Percentiles rank a stretch among this genome's conserved stretches.
Evolutionary conservation across 78 protist species (phyloP).

Genomic region (Speleostelium caveatum): DNA sequence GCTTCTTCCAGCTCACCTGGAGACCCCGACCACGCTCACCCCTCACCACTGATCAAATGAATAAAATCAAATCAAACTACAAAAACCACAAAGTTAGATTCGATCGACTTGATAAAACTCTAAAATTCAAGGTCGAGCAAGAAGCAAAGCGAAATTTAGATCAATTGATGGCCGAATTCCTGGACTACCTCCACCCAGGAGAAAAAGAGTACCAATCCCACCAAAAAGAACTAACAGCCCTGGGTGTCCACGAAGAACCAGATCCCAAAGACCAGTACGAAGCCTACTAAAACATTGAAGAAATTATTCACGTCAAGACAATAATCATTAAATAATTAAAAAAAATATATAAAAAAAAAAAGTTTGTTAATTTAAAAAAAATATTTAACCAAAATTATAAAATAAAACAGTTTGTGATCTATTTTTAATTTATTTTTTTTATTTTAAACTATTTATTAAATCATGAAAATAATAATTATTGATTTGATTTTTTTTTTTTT

Average conservation of each 20-base stretch:
- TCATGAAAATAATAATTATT: no score
- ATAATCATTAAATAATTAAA: no score
- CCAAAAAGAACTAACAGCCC: background rate
- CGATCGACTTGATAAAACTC: constrained; percentile 21
- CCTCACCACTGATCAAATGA: constrained; percentile 81
- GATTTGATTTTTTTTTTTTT: no score
- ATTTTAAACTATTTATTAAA: no score
- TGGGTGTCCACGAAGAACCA: constrained; percentile 25
- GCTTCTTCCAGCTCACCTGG: constrained; percentile 93
- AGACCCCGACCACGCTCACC: constrained; percentile 93
- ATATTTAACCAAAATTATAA: no score
- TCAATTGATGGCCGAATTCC: constrained; percentile 33
- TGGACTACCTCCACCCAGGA: constrained; percentile 18
- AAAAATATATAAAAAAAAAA: background rate
- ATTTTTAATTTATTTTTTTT: no score
- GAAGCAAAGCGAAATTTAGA: constrained; percentile 7
- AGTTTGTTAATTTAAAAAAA: no score
- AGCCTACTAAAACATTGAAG: constrained; percentile 27
- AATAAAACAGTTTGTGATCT: no score
- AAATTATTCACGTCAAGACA: constrained; percentile 24
- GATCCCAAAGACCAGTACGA: constrained; percentile 23
- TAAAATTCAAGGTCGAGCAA: background rate
- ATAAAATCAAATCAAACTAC: constrained; percentile 24
- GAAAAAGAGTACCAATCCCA: constrained; percentile 40
- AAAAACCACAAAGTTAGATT: constrained; percentile 21